Evolutionary conservation across 2,329 filamentous ascomycete genomes (phyloP), one percentile per base, ranked within the genome.

Genomic region (Nigrospora oryzae): DNA sequence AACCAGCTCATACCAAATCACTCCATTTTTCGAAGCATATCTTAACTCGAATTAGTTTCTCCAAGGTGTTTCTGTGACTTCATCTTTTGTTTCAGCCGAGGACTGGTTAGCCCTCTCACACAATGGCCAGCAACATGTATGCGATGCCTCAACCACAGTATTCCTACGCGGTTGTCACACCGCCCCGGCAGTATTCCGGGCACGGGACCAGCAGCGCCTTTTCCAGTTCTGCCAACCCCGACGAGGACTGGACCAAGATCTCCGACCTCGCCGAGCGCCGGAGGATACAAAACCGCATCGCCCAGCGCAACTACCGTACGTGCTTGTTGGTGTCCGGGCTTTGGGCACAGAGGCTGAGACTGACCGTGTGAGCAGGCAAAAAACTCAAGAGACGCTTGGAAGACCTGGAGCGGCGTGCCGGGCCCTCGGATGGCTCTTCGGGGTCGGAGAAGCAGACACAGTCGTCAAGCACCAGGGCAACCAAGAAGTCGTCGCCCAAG

Each of bases 211-310:
- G 89, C 71, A 95, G 89, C 69, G 91, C 91, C 56, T 95, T 95
- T 74, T 94, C 88, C 69, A 86, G 85, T 58, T 94, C 89, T 52
- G 91, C 90, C 57, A 94, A 95, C 65, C 87, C 91, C 45, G 90
- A 96, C 61, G 91, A 97, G 70, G 91, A 97, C 71, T 97, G 91
- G 91, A 96, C 91, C 62, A 95, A 96, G 80, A 95, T 97, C 64
- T 95, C 91, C 46, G 91, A 97, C 66, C 83, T 97, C 48, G 91
- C 90, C 42, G 91, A 97, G 70, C 83, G 93, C 61, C 77, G 90
- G 59, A 81, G 90, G 62, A 95, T 96, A 71, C 90, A 97, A 70
- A 97, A 97, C 71, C 83, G 91, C 56, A 96, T 97, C 75, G 91
- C 91, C 55, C 91, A 97, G 70, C 84, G 90, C 59, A 95, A 95